Percentiles rank a stretch among this genome's conserved stretches.
These are phyloP conservation scores for Boletus coccyginus DNA, from an alignment of 768 basidiomycete species.

Conservation along the genomic window DNA sequence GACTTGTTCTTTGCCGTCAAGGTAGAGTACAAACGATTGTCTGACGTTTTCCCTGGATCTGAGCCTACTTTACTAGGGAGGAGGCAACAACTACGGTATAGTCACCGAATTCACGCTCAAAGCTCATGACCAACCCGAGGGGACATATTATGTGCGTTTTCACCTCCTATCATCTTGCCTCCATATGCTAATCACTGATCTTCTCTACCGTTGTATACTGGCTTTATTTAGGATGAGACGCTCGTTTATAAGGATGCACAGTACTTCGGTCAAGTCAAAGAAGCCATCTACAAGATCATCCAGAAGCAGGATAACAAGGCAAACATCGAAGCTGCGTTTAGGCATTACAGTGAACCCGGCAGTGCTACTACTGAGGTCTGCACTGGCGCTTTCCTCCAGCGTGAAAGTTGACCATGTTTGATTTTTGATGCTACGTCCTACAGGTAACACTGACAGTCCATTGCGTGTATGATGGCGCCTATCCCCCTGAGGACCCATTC, in stretches of 20 bases:
- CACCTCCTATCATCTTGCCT: neutral
- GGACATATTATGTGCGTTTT: neutral
- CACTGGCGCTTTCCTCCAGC: neutral
- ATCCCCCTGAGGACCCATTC: neutral
- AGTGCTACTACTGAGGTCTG: neutral
- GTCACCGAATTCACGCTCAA: slow-evolving; percentile 24
- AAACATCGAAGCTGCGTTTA: slow-evolving; percentile 7
- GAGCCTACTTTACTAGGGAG: slow-evolving; percentile 14
- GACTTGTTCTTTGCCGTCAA: slow-evolving; percentile 7
- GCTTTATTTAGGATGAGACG: neutral
- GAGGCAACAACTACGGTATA: slow-evolving; percentile 29
- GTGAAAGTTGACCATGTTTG: neutral
- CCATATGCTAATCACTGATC: neutral
- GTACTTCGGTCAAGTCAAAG: slow-evolving; percentile 5
- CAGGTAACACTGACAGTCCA: neutral
- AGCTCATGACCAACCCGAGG: slow-evolving; percentile 11
- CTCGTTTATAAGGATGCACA: neutral
- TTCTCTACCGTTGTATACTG: neutral
- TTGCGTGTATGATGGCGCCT: neutral
- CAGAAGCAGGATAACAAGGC: slow-evolving; percentile 1
- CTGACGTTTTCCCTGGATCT: neutral
- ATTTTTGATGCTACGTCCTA: neutral
- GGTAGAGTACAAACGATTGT: neutral
- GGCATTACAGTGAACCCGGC: neutral
- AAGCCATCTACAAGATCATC: neutral